phyloP scores from a whole-genome alignment of 306 rosid species.

The Dalbergia cochinchinensis region DNA sequence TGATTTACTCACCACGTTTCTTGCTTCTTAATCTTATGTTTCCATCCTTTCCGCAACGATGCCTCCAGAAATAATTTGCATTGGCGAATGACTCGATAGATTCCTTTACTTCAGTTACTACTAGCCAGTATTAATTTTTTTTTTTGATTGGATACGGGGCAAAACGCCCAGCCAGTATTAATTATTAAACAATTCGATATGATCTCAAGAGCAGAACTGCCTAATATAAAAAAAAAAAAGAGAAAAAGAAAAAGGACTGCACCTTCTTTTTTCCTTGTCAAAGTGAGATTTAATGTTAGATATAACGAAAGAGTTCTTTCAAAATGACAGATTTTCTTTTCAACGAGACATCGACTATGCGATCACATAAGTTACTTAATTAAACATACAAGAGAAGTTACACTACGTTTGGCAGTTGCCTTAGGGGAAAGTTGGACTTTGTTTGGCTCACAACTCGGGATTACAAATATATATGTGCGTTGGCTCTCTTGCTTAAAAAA shows the following conservation, averaged over 20 bases:
- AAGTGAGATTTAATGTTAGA: too few species aligned
- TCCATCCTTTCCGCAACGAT: constrained; percentile 35
- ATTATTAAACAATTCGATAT: background rate
- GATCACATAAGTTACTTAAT: too few species aligned
- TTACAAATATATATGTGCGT: background rate
- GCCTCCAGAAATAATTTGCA: constrained; percentile 39
- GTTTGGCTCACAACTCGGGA: constrained; percentile 2
- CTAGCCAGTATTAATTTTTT: background rate
- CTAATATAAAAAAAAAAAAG: too few species aligned
- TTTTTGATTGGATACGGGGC: too few species aligned
- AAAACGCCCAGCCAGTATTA: background rate
- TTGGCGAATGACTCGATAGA: background rate
- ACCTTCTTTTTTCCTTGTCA: background rate
- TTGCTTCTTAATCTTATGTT: constrained; percentile 52
- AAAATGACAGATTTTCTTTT: too few species aligned
- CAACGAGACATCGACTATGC: too few species aligned
- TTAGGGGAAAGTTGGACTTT: background rate
- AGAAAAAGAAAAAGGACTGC: background rate
- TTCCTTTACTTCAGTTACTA: background rate
- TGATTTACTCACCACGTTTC: constrained; percentile 50
- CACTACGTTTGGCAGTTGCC: too few species aligned
- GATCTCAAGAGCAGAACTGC: background rate
- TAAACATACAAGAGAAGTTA: too few species aligned
- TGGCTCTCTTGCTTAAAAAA: constrained; percentile 48
- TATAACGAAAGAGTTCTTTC: too few species aligned